Percentiles rank a stretch among this genome's conserved stretches.
Conservation (phyloP, 2,329 filamentous ascomycete species). For the Epichloe uncinata region DNA sequence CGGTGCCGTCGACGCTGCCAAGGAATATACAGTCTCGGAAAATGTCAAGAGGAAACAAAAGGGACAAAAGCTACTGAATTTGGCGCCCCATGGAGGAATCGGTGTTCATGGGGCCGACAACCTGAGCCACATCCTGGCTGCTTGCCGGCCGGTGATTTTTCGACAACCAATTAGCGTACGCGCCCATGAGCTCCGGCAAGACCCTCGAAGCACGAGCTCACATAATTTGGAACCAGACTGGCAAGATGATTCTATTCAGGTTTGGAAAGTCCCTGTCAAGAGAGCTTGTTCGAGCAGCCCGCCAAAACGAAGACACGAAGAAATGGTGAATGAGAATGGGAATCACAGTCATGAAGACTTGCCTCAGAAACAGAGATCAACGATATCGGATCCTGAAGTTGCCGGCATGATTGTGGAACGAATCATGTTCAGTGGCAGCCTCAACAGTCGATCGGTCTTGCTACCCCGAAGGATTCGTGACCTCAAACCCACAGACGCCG, state of each 20-base stretch:
- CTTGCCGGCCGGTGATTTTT: slow-evolving; percentile 73
- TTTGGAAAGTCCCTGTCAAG: slow-evolving; percentile 62
- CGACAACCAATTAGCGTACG: slow-evolving; percentile 66
- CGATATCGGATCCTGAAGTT: slow-evolving; percentile 17
- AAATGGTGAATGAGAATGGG: slow-evolving; percentile 5
- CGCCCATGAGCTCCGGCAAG: slow-evolving; percentile 50
- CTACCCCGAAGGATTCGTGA: slow-evolving; percentile 14
- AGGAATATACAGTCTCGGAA: slow-evolving; percentile 24
- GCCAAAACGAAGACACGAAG: slow-evolving; percentile 19
- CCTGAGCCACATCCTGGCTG: slow-evolving; percentile 67
- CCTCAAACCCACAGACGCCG: slow-evolving; percentile 17
- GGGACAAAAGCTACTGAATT: slow-evolving; percentile 17
- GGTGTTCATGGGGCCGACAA: slow-evolving; percentile 74
- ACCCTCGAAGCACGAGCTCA: slow-evolving; percentile 21
- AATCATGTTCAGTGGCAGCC: slow-evolving; percentile 22
- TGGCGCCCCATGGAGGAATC: slow-evolving; percentile 24
- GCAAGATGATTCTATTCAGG: slow-evolving; percentile 61
- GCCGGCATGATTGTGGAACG: slow-evolving; percentile 20
- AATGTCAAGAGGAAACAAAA: slow-evolving; percentile 29
- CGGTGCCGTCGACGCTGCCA: slow-evolving; percentile 42
- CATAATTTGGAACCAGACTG: slow-evolving; percentile 45
- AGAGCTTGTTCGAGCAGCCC: slow-evolving; percentile 21
- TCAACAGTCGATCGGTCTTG: slow-evolving; percentile 13
- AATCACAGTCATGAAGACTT: not conserved
- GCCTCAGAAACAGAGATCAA: slow-evolving; percentile 3